A percentile compares a stretch with the other conserved stretches of the same genome.
These are phyloP conservation scores for Yamadazyma trypodendri DNA, from an alignment of 1,139 yeast species.

Conservation along the genomic window DNA sequence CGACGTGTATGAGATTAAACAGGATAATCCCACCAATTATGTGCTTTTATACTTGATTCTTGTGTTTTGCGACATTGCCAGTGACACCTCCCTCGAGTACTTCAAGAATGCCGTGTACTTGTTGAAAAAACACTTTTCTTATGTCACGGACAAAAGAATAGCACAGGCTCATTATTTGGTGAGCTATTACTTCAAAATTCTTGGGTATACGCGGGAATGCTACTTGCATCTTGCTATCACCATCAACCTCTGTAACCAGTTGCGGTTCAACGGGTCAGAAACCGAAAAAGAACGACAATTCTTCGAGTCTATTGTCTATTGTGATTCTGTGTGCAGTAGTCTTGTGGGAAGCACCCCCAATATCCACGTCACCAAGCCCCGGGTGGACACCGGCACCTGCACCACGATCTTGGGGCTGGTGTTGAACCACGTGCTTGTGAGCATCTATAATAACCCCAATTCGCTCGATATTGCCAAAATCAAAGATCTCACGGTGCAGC, in stretches of 20 bases:
- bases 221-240: constrained; percentile 35
- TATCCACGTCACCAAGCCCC: background rate
- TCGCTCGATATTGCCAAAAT: constrained; percentile 30
- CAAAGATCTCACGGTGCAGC: constrained; percentile 36
- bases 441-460: constrained; percentile 14
- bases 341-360: constrained; percentile 9
- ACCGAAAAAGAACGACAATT: background rate
- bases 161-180: constrained; percentile 40
- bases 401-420: constrained; percentile 1
- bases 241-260: constrained; percentile 24
- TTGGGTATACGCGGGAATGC: constrained; percentile 39
- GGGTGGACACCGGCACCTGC: too few species aligned
- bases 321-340: constrained; percentile 9
- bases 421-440: constrained; percentile 22
- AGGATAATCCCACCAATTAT: constrained; percentile 4
- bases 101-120: constrained; percentile 7
- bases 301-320: constrained; percentile 2
- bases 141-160: background rate
- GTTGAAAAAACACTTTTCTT: constrained; percentile 1
- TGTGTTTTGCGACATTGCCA: constrained; percentile 2
- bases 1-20: constrained; percentile 3
- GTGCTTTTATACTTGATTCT: constrained; percentile 13
- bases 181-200: constrained; percentile 37
- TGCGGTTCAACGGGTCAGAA: constrained; percentile 20
- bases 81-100: background rate